phyloP scores from a whole-genome alignment of 345 rosid genomes.

The Eucalyptus erythrocorys region DNA sequence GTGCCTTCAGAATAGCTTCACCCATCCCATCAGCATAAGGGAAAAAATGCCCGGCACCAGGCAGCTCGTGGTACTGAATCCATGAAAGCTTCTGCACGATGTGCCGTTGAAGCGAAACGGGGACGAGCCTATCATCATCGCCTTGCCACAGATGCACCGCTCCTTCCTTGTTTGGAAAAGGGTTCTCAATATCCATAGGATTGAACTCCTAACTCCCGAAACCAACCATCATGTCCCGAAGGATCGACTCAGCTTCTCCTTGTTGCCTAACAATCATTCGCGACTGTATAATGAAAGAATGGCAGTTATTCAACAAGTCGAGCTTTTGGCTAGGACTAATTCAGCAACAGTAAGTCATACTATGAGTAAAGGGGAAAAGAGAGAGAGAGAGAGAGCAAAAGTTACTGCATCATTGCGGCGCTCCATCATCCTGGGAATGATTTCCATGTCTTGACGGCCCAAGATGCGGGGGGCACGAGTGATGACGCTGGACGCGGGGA shows the following conservation, averaged over 20 bases:
- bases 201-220: slow-evolving; percentile 72
- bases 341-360: neutral
- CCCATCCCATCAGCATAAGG: slow-evolving; percentile 28
- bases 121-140: slow-evolving; percentile 45
- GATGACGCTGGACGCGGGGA: slow-evolving; percentile 19
- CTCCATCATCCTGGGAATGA: slow-evolving; percentile 3
- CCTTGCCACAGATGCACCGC: slow-evolving; percentile 68
- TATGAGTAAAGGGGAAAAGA: neutral
- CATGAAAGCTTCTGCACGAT: slow-evolving; percentile 31
- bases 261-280: slow-evolving; percentile 19
- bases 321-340: neutral
- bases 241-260: slow-evolving; percentile 47
- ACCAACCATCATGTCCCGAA: slow-evolving; percentile 45
- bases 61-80: slow-evolving; percentile 46
- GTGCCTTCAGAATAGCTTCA: slow-evolving; percentile 34
- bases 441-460: slow-evolving; percentile 16
- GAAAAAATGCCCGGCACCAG: slow-evolving; percentile 45
- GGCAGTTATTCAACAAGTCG: neutral
- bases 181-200: slow-evolving; percentile 53
- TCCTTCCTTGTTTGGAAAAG: slow-evolving; percentile 37
- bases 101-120: slow-evolving; percentile 28
- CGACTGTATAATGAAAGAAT: neutral
- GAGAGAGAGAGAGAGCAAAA: neutral
- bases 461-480: slow-evolving; percentile 6
- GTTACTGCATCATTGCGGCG: slow-evolving; percentile 5